Evolutionary conservation across 1,284 basidiomycete genomes (phyloP), one percentile per base, ranked within the genome.

Genomic region (Heterobasidion occidentale): DNA sequence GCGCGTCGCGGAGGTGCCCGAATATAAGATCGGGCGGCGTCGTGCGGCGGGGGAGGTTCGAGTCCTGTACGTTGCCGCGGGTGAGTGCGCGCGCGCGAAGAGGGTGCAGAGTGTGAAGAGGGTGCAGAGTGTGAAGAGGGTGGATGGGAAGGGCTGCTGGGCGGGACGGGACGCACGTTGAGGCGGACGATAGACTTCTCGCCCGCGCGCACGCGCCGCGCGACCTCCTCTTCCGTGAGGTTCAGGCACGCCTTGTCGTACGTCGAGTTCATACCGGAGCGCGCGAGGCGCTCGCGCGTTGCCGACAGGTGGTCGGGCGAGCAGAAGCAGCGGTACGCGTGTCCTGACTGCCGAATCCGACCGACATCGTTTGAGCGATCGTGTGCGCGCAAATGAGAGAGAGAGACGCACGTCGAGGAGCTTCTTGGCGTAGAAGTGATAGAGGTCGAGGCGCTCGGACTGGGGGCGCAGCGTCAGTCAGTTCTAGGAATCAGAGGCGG

Each of bases 251-350:
- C 71, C 62, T 91, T 87, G 76, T 96, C 92, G 66, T 98, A 96
- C 0, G 87, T 88, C 33, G 82, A 73, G 59, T 85, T 84, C 2
- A 85, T 87, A 1, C 92, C 92, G 1, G 81, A 70, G 6, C 84
- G 78, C 5, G 85, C 83, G 5, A 94, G 74, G 38, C 76, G 78
- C 62, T 88, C 80, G 19, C 89, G 83, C 36, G 86, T 89, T 14
- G 77, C 74, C 0, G 79, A 69, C 1, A 97, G 76, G 51, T 81
- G 79, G 58, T 89, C 83, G 0, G 83, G 74, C 0, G 86, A 81
- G 68, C 95, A 97, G 74, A 99, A 99, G 69, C 97, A 98, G 27
- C 92, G 85, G 69, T 99, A 99, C 2, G 96, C 97, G 57, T 90
- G 82, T 0, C 89, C 91, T 17, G 80, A 80, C 92, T 94, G 61